A percentile compares a stretch with the other conserved stretches of the same genome.
These are phyloP conservation scores for Phytophthora idaei DNA, from an alignment of 352 stramenopile genomes.

Conservation along the genomic window DNA sequence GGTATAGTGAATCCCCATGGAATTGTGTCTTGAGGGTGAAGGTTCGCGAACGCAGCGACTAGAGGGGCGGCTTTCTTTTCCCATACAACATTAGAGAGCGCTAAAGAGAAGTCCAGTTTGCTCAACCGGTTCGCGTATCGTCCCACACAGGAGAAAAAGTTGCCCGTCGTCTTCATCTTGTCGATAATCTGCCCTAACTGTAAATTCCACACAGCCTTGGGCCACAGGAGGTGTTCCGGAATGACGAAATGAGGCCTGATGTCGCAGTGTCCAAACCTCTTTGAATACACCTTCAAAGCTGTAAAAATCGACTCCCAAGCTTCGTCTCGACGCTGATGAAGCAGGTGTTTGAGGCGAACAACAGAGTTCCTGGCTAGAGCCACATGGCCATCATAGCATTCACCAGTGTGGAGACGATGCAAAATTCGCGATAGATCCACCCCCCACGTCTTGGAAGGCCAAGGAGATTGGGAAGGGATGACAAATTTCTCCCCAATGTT, in stretches of 20 bases:
- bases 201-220: conserved; percentile 24
- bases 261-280: conserved; percentile 22
- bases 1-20: conserved; percentile 25
- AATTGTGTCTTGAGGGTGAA: conserved; percentile 28
- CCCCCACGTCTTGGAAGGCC: conserved; percentile 32
- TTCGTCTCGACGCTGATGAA: conserved; percentile 24
- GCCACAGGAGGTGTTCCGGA: conserved; percentile 18
- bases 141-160: conserved; percentile 27
- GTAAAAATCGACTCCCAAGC: conserved; percentile 30
- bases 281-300: conserved; percentile 17
- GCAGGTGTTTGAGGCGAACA: conserved; percentile 10
- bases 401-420: conserved; percentile 22
- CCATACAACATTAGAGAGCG: conserved; percentile 26
- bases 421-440: conserved; percentile 31
- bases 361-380: conserved; percentile 19
- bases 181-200: conserved; percentile 32
- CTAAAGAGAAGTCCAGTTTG: conserved; percentile 21
- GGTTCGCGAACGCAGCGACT: conserved; percentile 25
- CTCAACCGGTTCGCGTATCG: conserved; percentile 23
- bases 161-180: conserved; percentile 29
- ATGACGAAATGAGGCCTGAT: conserved; percentile 28
- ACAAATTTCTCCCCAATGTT: conserved; percentile 19
- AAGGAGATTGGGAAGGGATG: conserved; percentile 27
- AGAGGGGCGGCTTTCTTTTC: conserved; percentile 32
- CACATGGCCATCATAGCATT: conserved; percentile 32